Conservation (phyloP, 2,329 filamentous ascomycete species). For the Colletotrichum destructivum region DNA sequence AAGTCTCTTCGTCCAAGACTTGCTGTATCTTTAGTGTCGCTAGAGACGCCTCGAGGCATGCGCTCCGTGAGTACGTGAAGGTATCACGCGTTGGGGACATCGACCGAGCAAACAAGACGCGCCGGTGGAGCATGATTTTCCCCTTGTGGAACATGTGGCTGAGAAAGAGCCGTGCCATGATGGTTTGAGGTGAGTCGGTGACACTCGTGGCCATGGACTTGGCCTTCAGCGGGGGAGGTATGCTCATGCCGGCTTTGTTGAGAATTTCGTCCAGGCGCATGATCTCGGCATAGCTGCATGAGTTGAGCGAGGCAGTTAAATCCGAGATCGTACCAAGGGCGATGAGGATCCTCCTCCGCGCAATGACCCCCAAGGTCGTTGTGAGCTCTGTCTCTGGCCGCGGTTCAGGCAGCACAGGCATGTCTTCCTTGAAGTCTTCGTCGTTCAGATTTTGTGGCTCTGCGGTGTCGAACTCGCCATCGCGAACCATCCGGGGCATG, state of each 20-base stretch:
- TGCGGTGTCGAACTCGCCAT: conserved; percentile 57
- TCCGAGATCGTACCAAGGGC: conserved; percentile 45
- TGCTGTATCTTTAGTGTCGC: conserved; percentile 46
- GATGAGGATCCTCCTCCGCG: conserved; percentile 44
- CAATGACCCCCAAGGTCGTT: conserved; percentile 45
- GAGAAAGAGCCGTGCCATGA: conserved; percentile 49
- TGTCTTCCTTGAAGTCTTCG: conserved; percentile 56
- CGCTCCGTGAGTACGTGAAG: conserved; percentile 47
- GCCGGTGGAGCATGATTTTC: conserved; percentile 51
- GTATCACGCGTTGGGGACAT: background rate
- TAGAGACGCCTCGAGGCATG: conserved; percentile 46
- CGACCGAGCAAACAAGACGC: conserved; percentile 43
- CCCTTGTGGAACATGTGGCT: conserved; percentile 49
- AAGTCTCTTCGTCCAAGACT: conserved; percentile 46
- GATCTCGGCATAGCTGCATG: conserved; percentile 42
- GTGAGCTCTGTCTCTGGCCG: conserved; percentile 51
- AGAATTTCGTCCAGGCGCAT: conserved; percentile 46
- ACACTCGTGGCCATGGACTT: conserved; percentile 43
- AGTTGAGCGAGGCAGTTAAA: conserved; percentile 42
- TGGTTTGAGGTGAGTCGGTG: conserved; percentile 46
- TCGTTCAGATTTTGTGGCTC: conserved; percentile 62
- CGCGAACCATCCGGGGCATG: conserved; percentile 59
- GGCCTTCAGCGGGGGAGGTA: conserved; percentile 47
- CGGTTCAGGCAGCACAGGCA: conserved; percentile 54
- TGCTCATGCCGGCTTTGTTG: conserved; percentile 43